Percentiles rank a stretch among this genome's conserved stretches.
phyloP scores from a whole-genome alignment of 805 yeast species.

The Starmerella asiatica region DNA sequence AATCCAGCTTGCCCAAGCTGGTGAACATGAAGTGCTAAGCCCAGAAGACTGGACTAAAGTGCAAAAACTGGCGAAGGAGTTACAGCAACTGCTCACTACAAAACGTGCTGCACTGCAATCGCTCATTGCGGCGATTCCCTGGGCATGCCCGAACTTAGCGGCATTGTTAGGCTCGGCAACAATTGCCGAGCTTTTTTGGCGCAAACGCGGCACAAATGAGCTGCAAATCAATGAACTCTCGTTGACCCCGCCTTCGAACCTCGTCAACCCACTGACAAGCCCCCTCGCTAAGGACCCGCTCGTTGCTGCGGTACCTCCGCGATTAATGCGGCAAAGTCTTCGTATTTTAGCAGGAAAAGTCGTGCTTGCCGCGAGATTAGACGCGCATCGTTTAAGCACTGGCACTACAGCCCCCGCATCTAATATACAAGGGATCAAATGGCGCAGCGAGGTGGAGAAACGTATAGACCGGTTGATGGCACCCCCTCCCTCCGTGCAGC shows the following conservation, averaged over 20 bases:
- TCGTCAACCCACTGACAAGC: conserved; percentile 38
- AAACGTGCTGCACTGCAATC: not conserved
- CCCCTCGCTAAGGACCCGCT: conserved; percentile 27
- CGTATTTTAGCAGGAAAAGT: conserved; percentile 69
- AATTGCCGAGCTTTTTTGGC: conserved; percentile 54
- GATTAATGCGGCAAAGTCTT: conserved; percentile 47
- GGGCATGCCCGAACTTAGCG: conserved; percentile 65
- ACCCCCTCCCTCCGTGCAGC: conserved; percentile 56
- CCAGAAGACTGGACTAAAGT: not conserved
- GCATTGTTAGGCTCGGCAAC: conserved; percentile 57
- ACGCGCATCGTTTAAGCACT: not conserved
- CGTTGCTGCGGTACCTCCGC: conserved; percentile 8
- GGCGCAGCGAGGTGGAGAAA: conserved; percentile 44
- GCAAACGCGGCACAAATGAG: conserved; percentile 27
- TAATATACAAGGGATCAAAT: conserved; percentile 39
- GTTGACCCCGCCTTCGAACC: conserved; percentile 65
- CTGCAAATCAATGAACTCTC: conserved; percentile 55
- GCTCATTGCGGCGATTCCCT: not conserved
- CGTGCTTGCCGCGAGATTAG: conserved; percentile 72
- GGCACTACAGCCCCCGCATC: conserved; percentile 32
- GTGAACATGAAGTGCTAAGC: not conserved
- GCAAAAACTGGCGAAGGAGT: not conserved
- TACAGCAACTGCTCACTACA: not conserved
- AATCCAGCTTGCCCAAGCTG: not conserved
- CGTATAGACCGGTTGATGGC: conserved; percentile 59